Percentiles rank a stretch among this genome's conserved stretches.
Evolutionary conservation across 768 basidiomycete species (phyloP).

Genomic region (Agaricus sinodeliciosus): DNA sequence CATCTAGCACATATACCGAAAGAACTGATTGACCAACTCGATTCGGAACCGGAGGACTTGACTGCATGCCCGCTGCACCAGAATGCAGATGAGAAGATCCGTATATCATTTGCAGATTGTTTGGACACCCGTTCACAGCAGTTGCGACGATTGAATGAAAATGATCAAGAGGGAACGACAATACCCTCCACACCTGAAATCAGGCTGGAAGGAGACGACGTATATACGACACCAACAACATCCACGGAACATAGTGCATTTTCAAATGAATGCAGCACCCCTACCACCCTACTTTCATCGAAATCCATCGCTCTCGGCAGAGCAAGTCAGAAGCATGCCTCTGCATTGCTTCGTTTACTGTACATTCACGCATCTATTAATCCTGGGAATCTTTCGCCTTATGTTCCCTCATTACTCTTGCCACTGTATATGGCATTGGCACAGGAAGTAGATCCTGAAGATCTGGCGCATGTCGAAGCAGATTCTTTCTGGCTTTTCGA

Average conservation of each 20-base stretch:
- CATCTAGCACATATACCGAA: slow-evolving; percentile 52
- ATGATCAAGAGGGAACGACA: slow-evolving; percentile 29
- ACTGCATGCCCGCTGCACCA: slow-evolving; percentile 45
- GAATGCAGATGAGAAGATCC: slow-evolving; percentile 36
- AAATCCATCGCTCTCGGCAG: slow-evolving; percentile 36
- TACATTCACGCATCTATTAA: slow-evolving; percentile 69
- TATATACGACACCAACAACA: slow-evolving; percentile 24
- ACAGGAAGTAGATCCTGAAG: slow-evolving; percentile 55
- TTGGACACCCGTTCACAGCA: slow-evolving; percentile 47
- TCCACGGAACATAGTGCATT: slow-evolving; percentile 29
- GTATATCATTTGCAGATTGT: slow-evolving; percentile 40
- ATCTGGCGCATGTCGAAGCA: slow-evolving; percentile 64
- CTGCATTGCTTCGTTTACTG: slow-evolving; percentile 61
- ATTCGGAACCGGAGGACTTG: slow-evolving; percentile 42
- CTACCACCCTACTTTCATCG: slow-evolving; percentile 40
- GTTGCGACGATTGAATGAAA: slow-evolving; percentile 28
- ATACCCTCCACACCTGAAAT: slow-evolving; percentile 29
- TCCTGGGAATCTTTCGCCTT: slow-evolving; percentile 61
- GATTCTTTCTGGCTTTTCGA: slow-evolving; percentile 84
- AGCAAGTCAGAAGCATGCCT: slow-evolving; percentile 53
- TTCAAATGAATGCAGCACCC: slow-evolving; percentile 16
- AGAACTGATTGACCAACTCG: slow-evolving; percentile 41
- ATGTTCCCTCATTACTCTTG: slow-evolving; percentile 63
- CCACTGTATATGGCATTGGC: slow-evolving; percentile 59
- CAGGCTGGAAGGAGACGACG: slow-evolving; percentile 23